Evolutionary conservation across 2,329 filamentous ascomycete genomes (phyloP), one percentile per base, ranked within the genome.

Genomic region (Cryoendolithus antarcticus): DNA sequence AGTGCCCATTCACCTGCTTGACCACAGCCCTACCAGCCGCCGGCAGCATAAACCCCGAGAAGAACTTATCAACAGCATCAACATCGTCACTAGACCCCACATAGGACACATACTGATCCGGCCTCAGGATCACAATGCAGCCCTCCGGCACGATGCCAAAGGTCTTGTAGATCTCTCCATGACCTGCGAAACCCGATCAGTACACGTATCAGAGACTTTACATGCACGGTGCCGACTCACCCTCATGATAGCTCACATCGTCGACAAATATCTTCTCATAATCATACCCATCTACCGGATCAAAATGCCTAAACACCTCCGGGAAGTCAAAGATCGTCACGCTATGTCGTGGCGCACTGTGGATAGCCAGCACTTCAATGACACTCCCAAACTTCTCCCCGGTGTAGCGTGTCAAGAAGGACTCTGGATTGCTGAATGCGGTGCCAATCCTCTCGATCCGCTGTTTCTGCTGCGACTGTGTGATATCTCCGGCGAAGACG

Each of bases 51-150:
- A 19, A 19, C 15, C 15, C 15, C 15, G 5, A 19, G 15, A 19
- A 19, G 15, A 19, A 19, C 15, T 19, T 19, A 19, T 19, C 15
- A 19, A 19, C 53, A 42, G 52, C 51, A 29, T 62, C 57, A 34
- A 63, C 24, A 21, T 56, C 55, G 4, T 62, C 62, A 13, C 71
- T 48, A 37, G 53, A 61, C 1, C 62, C 69, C 27, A 81, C 71
- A 37, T 53, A 61, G 1, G 61, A 68, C 27, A 83, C 70, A 55
- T 82, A 75, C 51, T 79, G 74, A 60, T 83, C 80, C 2, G 79
- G 80, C 32, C 80, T 57, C 3, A 76, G 56, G 1, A 75, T 59
- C 0, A 79, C 70, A 3, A 74, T 61, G 44, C 71, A 74, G 0
- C 78, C 77, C 36, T 66, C 59, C n/a, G 47, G 53, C 43, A 74